Base-by-base conservation (phyloP, 768 basidiomycete species). In the Leccinum variicolor region DNA sequence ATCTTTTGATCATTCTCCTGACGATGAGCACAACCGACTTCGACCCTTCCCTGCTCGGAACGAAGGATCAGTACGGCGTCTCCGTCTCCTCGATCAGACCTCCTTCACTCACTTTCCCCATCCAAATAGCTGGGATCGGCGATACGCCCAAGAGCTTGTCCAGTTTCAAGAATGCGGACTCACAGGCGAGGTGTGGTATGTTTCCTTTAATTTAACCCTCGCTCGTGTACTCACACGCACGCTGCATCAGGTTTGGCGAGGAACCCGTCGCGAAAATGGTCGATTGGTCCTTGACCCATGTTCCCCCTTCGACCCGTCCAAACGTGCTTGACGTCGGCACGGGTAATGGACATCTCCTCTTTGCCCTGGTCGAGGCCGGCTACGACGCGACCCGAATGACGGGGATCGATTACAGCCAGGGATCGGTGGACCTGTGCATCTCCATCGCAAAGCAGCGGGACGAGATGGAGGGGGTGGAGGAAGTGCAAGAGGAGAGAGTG, bases 111-210 rank as follows among this genome's bases (percentile, higher is more conserved):
- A 28, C 23, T 23, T 28, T 47, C 33, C 62, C 33, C 14, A 15
- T 34, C 14, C 2, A 13, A 15, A 52, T 48, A 92, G 90, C 69
- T 93, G 92, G 92, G 89, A 93, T 66, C 64, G 76, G 45, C 85
- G 89, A 8, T 94, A 93, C 70, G 75, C 84, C 39, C 76, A 79
- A 43, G 92, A 94, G 65, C 72, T 92, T 31, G 69, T 67, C 36
- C 89, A 89, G 65, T 93, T 91, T 59, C 75, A 83, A 29, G 92
- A 91, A 52, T 83, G 84, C 29, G 86, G 88, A 19, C 90, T 93
- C 66, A 90, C 92, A 70, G 92, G 92, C 34, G 92, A 94, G 71
- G 77, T 91, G 25, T 94, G 92, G 92, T 90, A 60, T 54, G 81
- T 69, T 3, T 8, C 6, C 29, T 6, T 6, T 14, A n/a, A 25